phyloP scores from a whole-genome alignment of 768 basidiomycete species.

The Rickenella mellea region DNA sequence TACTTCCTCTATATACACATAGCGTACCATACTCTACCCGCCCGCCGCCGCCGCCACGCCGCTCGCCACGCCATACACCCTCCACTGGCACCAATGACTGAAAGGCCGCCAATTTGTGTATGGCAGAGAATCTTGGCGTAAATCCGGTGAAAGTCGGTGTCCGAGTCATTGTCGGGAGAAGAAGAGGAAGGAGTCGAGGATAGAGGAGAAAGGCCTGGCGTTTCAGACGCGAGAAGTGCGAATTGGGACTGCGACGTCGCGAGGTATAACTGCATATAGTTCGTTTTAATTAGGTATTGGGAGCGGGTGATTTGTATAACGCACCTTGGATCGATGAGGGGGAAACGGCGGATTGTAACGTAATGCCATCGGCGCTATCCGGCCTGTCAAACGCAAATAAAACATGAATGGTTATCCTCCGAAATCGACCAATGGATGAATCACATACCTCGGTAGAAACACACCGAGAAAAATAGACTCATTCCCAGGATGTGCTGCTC shows the following conservation, averaged over 20 bases:
- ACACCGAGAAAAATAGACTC: slow-evolving; percentile 17
- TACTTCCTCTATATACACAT: no score
- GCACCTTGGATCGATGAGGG: slow-evolving; percentile 34
- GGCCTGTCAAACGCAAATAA: slow-evolving; percentile 27
- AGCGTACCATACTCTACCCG: no score
- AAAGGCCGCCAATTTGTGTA: slow-evolving; percentile 26
- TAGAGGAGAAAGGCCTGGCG: slow-evolving; percentile 26
- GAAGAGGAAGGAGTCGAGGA: slow-evolving; percentile 23
- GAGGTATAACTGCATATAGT: slow-evolving; percentile 28
- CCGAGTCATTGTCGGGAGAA: slow-evolving; percentile 24
- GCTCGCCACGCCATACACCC: no score
- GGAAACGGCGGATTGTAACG: slow-evolving; percentile 32
- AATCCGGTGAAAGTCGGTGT: slow-evolving; percentile 22
- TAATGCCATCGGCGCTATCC: slow-evolving; percentile 30
- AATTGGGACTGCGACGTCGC: slow-evolving; percentile 29
- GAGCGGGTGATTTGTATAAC: no score
- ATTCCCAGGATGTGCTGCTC: slow-evolving; percentile 1
- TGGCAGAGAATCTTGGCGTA: slow-evolving; percentile 24
- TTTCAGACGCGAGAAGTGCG: slow-evolving; percentile 33
- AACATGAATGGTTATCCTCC: background rate
- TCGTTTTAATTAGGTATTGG: no score
- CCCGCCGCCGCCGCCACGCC: no score
- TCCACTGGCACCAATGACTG: no score
- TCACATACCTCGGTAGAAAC: slow-evolving; percentile 20
- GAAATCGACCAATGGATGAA: slow-evolving; percentile 3